Evolutionary conservation across 1,284 basidiomycete species (phyloP), one percentile per base, ranked within the genome.

Genomic region (Apiotrichum montevideense): DNA sequence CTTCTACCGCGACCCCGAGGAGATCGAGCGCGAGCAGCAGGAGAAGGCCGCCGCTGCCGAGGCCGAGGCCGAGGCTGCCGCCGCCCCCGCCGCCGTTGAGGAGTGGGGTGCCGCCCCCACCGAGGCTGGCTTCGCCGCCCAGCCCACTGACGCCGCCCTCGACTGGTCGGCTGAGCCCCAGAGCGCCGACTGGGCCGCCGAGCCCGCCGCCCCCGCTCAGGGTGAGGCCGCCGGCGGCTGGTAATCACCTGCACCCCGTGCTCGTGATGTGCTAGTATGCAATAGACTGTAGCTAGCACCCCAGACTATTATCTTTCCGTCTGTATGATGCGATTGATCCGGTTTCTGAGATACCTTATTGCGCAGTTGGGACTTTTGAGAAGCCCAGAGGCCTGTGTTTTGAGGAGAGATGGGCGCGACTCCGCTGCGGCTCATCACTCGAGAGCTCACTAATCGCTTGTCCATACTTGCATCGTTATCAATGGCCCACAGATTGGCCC

Each of bases 1-100:
- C 91, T 98, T 98, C 87, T 98, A 98, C 87, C 91, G 95, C 73
- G 95, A 98, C 81, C 93, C 95, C 63, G 94, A 98, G 78, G 95
- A 98, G 81, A 88, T 96, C 68, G 94, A 97, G 85, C 90, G 88
- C 79, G 93, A 97, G 80, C 87, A 90, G 72, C 86, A 89, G 75
- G 91, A 93, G 77, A 90, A 43, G 79, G 88, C 88, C 47, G 88
- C 87, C 65, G 21, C 21, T 21, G 82, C 82, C 62, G 81, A 79
- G 63, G 83, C 80, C 59, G 82, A 80, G 58, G 78, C 78, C 49
- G 77, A 80, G 55, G 58, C 63, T 52, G 75, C 77, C 65, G 73
- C 78, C 32, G 73, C 69, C 46, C 56, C 64, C 56, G 78, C 77
- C 56, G 76, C 78, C 63, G 73, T 78, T 33, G 89, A 93, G 71